Evolutionary conservation across 2,329 filamentous ascomycete species (phyloP).

Genomic region (Fusarium papillatum): DNA sequence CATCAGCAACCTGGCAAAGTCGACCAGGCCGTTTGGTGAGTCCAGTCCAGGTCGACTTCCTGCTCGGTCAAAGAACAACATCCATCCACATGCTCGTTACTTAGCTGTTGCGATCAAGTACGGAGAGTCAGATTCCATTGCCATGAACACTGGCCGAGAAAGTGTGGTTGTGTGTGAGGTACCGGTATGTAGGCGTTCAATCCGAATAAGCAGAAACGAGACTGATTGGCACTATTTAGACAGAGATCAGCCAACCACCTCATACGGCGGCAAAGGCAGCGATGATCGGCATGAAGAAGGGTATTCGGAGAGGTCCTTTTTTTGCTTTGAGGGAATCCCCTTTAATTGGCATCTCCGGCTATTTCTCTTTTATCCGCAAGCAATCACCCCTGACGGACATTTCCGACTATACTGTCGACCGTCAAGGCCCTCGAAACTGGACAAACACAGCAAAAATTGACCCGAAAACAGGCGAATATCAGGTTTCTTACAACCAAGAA

Average conservation of each 20-base stretch:
- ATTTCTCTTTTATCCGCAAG: background rate
- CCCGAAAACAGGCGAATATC: background rate
- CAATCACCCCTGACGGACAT: background rate
- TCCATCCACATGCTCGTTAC: background rate
- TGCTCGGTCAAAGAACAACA: background rate
- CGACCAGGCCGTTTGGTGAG: background rate
- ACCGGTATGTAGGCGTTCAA: background rate
- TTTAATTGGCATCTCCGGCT: background rate
- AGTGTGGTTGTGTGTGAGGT: background rate
- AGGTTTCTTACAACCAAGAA: background rate
- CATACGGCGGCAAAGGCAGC: background rate
- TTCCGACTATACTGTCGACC: background rate
- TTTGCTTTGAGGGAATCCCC: background rate
- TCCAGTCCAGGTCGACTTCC: background rate
- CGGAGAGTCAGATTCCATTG: background rate
- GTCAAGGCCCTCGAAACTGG: background rate
- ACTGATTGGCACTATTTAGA: background rate
- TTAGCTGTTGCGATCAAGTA: background rate
- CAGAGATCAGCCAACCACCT: background rate
- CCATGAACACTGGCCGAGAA: background rate
- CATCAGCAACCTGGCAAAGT: background rate
- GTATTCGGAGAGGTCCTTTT: background rate
- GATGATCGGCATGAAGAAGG: background rate
- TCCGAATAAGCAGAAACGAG: background rate
- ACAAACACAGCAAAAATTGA: background rate